These are phyloP conservation scores for Boletus eberwhitei DNA, from an alignment of 768 basidiomycete species.

Conservation along the genomic window DNA sequence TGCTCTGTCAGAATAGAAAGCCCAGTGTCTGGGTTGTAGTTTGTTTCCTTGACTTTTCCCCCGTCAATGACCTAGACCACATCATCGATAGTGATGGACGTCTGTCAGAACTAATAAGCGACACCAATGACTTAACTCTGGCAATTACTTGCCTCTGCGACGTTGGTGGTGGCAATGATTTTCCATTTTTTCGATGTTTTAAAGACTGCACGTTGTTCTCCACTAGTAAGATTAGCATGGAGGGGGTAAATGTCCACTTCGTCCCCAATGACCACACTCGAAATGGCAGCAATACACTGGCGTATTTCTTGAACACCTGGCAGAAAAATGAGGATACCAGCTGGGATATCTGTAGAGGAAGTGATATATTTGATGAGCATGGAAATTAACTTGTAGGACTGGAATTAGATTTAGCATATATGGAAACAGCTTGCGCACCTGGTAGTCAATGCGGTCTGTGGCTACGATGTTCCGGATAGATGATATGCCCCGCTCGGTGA, in stretches of 20 bases:
- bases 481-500: constrained; percentile 48
- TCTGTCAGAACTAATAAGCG: constrained; percentile 40
- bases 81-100: constrained; percentile 89
- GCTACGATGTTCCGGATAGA: constrained; percentile 60
- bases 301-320: constrained; percentile 89
- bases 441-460: constrained; percentile 69
- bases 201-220: constrained; percentile 83
- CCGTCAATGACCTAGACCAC: constrained; percentile 81
- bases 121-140: no score
- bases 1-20: constrained; percentile 76
- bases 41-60: constrained; percentile 83
- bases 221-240: constrained; percentile 83
- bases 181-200: constrained; percentile 64
- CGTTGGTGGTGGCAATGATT: constrained; percentile 86
- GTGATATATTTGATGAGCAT: constrained; percentile 63
- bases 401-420: background rate
- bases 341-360: constrained; percentile 39
- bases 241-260: constrained; percentile 66
- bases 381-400: constrained; percentile 54
- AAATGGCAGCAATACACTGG: constrained; percentile 66
- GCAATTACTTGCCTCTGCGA: constrained; percentile 67
- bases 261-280: constrained; percentile 26
- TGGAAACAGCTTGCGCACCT: constrained; percentile 37
- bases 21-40: constrained; percentile 63
- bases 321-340: constrained; percentile 83